A percentile compares a stretch with the other conserved stretches of the same genome.
Evolutionary conservation across 2,329 filamentous ascomycete genomes (phyloP).

Genomic region (Claviceps monticola): DNA sequence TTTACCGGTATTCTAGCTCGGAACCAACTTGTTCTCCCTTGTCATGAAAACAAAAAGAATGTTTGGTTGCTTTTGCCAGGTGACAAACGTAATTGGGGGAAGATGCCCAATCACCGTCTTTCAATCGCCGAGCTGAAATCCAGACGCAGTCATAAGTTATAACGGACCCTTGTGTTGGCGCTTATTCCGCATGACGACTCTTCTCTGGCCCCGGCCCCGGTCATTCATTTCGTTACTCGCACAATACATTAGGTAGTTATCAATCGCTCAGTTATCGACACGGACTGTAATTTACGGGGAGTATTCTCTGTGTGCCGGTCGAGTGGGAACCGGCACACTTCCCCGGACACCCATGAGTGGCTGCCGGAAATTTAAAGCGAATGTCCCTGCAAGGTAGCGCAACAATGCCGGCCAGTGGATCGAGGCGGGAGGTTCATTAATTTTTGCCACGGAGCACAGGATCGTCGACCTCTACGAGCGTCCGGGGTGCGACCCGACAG

Average conservation of each 20-base stretch:
- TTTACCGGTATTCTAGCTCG: no score
- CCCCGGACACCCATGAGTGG: constrained; percentile 8
- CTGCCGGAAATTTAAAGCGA: constrained; percentile 1
- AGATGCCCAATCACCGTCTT: no score
- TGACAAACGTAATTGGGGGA: no score
- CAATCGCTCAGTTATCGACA: not conserved
- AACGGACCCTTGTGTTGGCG: not conserved
- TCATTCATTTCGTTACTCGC: constrained; percentile 3
- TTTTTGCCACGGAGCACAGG: not conserved
- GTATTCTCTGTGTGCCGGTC: constrained; percentile 5
- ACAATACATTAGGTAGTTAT: not conserved
- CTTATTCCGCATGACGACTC: not conserved
- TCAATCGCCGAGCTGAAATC: no score
- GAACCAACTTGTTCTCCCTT: no score
- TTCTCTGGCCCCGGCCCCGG: not conserved
- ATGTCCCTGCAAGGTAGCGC: not conserved
- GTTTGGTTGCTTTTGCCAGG: no score
- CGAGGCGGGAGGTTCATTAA: not conserved
- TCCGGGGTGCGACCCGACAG: constrained; percentile 7
- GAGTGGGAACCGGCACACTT: constrained; percentile 8
- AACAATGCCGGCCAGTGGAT: not conserved
- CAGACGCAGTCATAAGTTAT: no score
- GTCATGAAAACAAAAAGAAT: no score
- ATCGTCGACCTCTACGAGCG: not conserved
- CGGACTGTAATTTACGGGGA: constrained; percentile 1